A percentile compares a stretch with the other conserved stretches of the same genome.
Evolutionary conservation across 352 stramenopile species (phyloP).

Genomic region (Phytophthora sp.): DNA sequence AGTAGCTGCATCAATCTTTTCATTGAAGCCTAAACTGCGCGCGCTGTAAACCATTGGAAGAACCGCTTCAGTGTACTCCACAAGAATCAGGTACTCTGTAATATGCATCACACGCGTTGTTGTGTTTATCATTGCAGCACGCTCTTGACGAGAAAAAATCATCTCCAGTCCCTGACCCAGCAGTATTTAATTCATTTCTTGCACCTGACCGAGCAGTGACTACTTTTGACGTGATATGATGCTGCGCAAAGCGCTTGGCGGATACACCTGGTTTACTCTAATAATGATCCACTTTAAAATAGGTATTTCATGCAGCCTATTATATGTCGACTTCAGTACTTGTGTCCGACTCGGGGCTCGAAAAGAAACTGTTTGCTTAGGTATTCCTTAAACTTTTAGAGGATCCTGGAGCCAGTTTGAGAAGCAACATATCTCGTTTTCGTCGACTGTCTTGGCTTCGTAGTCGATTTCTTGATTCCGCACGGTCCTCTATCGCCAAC

Average conservation of each 20-base stretch:
- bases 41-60: conserved; percentile 36
- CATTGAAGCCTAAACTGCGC: too few species aligned
- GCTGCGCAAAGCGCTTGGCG: too few species aligned
- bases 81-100: conserved; percentile 39
- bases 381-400: too few species aligned
- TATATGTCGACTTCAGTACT: too few species aligned
- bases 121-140: conserved; percentile 16
- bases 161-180: background rate
- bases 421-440: background rate
- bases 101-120: conserved; percentile 31
- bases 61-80: conserved; percentile 40
- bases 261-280: too few species aligned
- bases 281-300: too few species aligned
- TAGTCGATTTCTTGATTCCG: background rate
- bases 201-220: background rate
- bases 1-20: too few species aligned
- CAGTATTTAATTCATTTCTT: background rate
- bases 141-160: conserved; percentile 4
- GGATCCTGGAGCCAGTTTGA: background rate
- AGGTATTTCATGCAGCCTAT: too few species aligned
- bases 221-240: too few species aligned
- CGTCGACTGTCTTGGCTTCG: background rate
- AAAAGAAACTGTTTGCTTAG: too few species aligned
- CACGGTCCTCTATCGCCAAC: conserved; percentile 1
- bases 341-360: too few species aligned